Base-by-base conservation (phyloP, 345 rosid species). In the Cochlearia excelsa region DNA sequence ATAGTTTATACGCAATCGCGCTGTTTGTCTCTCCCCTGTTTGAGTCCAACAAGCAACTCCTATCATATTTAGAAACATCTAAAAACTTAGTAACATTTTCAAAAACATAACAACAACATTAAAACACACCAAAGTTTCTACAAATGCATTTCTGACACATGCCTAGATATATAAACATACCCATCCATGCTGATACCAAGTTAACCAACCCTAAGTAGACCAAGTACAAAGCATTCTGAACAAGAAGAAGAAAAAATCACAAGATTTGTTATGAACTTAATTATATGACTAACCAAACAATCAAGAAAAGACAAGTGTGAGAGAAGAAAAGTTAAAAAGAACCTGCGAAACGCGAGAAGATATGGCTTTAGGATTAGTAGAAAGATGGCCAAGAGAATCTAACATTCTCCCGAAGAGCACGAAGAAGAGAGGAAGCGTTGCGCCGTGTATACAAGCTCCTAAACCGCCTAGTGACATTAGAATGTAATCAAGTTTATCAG, bases 1-100 rank as follows among this genome's bases (percentile, higher is more conserved):
- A 71, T 90, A 84, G 68, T 78, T 70, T 30, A 80, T 66, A 34
- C 91, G 83, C 76, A 87, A 61, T 51, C 91, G 61, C 9, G 88
- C 78, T 4, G 95, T 77, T 73, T 90, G 97, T 74, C 97, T 82
- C 69, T 90, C 91, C 48, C 89, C 91, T 26, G 94, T 87, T 77
- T 85, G 94, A 82, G 75, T 85, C 97, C 95, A 90, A 40, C 75
- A 70, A 26, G 75, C 39, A 51, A 70, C 75, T 64, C 75, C 75
- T 70, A 66, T 51, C 30, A 63, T 35, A 5, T 2, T 1, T 4
- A 8, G 1, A 37, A 1, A 9, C 10, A 60, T 57, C 63, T 46
- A 39, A 39, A 8, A 37, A 37, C 35, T 33, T 33, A 33, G 35
- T 33, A 33, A 37, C 40, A 3, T 16, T 16, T 16, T 16, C 35